Evolutionary conservation across 2,329 filamentous ascomycete genomes (phyloP).

Genomic region (Cytospora schulzeri): DNA sequence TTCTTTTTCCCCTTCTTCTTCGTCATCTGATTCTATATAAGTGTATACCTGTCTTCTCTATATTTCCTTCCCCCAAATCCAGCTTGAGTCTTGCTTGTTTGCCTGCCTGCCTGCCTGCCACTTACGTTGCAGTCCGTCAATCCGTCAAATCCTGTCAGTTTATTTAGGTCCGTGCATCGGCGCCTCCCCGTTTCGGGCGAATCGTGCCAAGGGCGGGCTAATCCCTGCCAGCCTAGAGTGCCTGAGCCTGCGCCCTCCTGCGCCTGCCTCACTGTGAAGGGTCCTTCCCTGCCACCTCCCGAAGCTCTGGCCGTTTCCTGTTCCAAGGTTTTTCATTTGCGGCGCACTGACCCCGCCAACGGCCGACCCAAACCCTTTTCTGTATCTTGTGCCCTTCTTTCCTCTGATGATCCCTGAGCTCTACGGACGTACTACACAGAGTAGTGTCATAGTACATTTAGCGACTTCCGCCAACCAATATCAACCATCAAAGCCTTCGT

Average conservation of each 20-base stretch:
- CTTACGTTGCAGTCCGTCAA: background rate
- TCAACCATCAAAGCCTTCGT: background rate
- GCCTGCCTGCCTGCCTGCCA: no score
- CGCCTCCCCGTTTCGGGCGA: background rate
- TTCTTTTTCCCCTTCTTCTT: no score
- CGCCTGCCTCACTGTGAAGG: background rate
- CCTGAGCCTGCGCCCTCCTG: background rate
- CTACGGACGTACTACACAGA: background rate
- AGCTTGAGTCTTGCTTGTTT: no score
- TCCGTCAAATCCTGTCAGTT: no score
- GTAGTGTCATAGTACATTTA: background rate
- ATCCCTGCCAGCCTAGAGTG: background rate
- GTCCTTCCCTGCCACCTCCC: background rate
- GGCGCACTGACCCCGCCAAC: background rate
- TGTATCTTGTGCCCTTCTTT: background rate
- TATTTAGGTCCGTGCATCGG: background rate
- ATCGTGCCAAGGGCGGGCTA: background rate
- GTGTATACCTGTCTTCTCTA: no score
- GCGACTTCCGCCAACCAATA: background rate
- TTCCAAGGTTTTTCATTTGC: background rate
- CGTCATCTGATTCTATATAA: no score
- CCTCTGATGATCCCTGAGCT: background rate
- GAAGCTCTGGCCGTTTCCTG: conserved; percentile 1
- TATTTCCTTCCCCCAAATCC: no score
- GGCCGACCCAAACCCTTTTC: background rate